phyloP scores from a whole-genome alignment of 306 rosid species.

The Albizia julibrissin region DNA sequence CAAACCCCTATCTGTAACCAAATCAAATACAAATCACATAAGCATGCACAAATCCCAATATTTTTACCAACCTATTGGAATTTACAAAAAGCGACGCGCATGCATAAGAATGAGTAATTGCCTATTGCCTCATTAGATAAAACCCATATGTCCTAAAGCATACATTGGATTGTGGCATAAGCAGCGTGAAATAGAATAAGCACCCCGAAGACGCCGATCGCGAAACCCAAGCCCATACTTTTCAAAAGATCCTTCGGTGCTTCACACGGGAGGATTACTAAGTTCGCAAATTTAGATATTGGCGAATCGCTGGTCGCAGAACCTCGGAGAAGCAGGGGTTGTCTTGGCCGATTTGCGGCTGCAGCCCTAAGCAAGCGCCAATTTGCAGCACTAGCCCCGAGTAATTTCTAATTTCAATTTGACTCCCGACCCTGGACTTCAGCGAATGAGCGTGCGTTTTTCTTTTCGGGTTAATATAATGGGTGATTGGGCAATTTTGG shows the following conservation, averaged over 20 bases:
- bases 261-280: conserved; percentile 30
- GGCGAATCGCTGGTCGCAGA: neutral
- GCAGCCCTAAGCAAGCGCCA: neutral
- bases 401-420: neutral
- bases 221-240: conserved; percentile 47
- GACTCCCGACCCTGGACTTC: neutral
- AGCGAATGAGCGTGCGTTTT: neutral
- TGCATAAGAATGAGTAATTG: neutral
- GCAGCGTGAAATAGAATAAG: conserved; percentile 62
- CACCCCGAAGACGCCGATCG: conserved; percentile 58
- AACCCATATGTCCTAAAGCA: neutral
- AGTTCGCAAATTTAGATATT: conserved; percentile 12
- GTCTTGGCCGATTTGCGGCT: neutral
- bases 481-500: too few species aligned
- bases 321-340: neutral
- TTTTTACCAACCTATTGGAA: conserved; percentile 4
- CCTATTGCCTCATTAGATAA: neutral
- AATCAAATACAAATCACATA: conserved; percentile 33
- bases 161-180: conserved; percentile 64
- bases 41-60: neutral
- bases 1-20: conserved; percentile 70
- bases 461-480: too few species aligned
- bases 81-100: neutral
- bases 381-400: neutral
- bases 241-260: conserved; percentile 18